Evolutionary conservation across 805 yeast species (phyloP).

Genomic region (Starmerella floricola): DNA sequence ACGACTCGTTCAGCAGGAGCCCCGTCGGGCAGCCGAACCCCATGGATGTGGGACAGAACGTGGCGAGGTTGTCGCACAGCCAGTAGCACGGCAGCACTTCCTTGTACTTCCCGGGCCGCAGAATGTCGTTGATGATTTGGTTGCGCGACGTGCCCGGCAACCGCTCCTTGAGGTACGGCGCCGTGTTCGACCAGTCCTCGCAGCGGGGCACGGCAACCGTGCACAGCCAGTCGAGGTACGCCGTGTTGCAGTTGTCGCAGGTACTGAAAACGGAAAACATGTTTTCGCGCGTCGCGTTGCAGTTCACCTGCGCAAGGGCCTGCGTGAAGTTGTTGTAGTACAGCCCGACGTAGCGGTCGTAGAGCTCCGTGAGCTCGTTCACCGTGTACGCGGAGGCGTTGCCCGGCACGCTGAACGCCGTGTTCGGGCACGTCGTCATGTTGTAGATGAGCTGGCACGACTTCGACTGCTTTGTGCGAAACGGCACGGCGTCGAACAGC

Average conservation of each 20-base stretch:
- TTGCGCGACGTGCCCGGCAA: slow-evolving; percentile 46
- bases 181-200: slow-evolving; percentile 33
- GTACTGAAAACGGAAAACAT: slow-evolving; percentile 60
- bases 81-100: slow-evolving; percentile 82
- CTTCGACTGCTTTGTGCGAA: slow-evolving; percentile 39
- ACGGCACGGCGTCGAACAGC: slow-evolving; percentile 43
- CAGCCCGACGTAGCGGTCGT: slow-evolving; percentile 50
- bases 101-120: slow-evolving; percentile 51
- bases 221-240: slow-evolving; percentile 83
- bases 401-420: slow-evolving; percentile 79
- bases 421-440: slow-evolving; percentile 62
- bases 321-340: slow-evolving; percentile 56
- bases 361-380: slow-evolving; percentile 35
- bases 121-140: slow-evolving; percentile 40
- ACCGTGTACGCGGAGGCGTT: slow-evolving; percentile 30
- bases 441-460: slow-evolving; percentile 66
- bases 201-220: slow-evolving; percentile 82
- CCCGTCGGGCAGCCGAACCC: slow-evolving; percentile 59
- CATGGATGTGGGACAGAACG: slow-evolving; percentile 72
- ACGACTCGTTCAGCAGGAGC: slow-evolving; percentile 19
- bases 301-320: slow-evolving; percentile 63
- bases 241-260: slow-evolving; percentile 57
- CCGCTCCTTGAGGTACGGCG: slow-evolving; percentile 34
- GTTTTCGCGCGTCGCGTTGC: slow-evolving; percentile 53
- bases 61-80: slow-evolving; percentile 63